Evolutionary conservation across 805 yeast genomes (phyloP).

Genomic region (Lipomyces sp.): DNA sequence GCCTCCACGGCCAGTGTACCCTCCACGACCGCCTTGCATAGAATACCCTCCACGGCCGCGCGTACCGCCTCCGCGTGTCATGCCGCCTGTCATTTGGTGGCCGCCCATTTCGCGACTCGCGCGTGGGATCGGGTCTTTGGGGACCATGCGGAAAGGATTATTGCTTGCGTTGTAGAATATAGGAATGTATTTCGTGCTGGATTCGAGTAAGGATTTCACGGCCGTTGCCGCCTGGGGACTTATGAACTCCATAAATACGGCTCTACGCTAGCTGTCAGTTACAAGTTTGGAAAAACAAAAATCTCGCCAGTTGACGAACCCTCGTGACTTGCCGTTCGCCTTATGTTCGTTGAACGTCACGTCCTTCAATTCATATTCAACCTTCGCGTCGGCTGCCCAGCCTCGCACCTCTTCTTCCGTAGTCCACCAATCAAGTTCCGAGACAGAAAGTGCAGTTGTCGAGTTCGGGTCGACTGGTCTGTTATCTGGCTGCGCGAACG

Average conservation of each 20-base stretch:
- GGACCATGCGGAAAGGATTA: conserved; percentile 37
- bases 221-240: conserved; percentile 36
- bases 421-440: conserved; percentile 40
- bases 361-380: conserved; percentile 36
- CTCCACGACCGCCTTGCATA: conserved; percentile 6
- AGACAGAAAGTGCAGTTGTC: conserved; percentile 31
- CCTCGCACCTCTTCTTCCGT: conserved; percentile 40
- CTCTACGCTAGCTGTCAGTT: conserved; percentile 12
- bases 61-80: conserved; percentile 11
- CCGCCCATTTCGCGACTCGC: conserved; percentile 30
- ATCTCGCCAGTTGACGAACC: conserved; percentile 20
- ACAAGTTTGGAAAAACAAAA: background rate
- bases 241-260: conserved; percentile 35
- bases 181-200: conserved; percentile 9
- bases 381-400: conserved; percentile 36
- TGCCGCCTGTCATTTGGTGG: conserved; percentile 4
- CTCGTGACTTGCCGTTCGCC: conserved; percentile 40
- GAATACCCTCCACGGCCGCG: conserved; percentile 16
- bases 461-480: conserved; percentile 33
- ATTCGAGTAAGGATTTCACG: conserved; percentile 21
- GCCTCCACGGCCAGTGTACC: conserved; percentile 11
- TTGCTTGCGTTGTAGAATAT: conserved; percentile 25
- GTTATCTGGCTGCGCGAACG: conserved; percentile 24
- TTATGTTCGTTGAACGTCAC: conserved; percentile 39
- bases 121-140: conserved; percentile 33